A percentile compares a stretch with the other conserved stretches of the same genome.
Conservation (phyloP, 805 yeast genomes). For the Vanderwaltozyma verrucispora region DNA sequence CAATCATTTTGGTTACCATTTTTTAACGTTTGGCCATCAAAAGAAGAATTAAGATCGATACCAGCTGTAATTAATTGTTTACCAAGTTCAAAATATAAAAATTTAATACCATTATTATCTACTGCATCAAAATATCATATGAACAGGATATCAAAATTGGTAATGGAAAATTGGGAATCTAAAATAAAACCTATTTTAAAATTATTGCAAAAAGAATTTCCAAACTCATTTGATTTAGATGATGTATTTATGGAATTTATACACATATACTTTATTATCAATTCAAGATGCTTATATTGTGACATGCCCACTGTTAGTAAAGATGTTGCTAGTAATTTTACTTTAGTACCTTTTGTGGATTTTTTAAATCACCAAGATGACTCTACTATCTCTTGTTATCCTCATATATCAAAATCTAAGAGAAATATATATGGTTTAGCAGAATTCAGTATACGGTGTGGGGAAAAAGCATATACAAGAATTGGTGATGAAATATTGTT, state of each 20-base stretch:
- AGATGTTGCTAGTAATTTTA: slow-evolving; percentile 49
- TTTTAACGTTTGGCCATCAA: slow-evolving; percentile 49
- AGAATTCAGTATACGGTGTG: slow-evolving; percentile 21
- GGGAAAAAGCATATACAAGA: slow-evolving; percentile 11
- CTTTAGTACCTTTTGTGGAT: slow-evolving; percentile 88
- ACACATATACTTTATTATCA: slow-evolving; percentile 80
- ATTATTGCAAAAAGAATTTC: slow-evolving; percentile 8
- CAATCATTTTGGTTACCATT: slow-evolving; percentile 61
- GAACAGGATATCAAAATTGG: slow-evolving; percentile 33
- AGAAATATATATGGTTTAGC: slow-evolving; percentile 20
- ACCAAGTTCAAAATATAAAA: slow-evolving; percentile 19
- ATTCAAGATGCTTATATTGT: slow-evolving; percentile 85
- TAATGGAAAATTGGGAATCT: slow-evolving; percentile 35
- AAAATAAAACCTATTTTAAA: slow-evolving; percentile 22
- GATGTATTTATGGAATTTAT: slow-evolving; percentile 30
- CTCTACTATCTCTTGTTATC: slow-evolving; percentile 41
- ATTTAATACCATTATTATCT: slow-evolving; percentile 35
- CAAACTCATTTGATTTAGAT: neutral
- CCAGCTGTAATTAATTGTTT: slow-evolving; percentile 54
- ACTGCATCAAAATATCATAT: slow-evolving; percentile 32
- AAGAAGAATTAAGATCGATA: slow-evolving; percentile 40
- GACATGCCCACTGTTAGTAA: slow-evolving; percentile 43
- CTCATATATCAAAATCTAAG: slow-evolving; percentile 30
- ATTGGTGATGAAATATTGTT: slow-evolving; percentile 51
- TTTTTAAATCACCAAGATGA: slow-evolving; percentile 60